Percentiles rank a stretch among this genome's conserved stretches.
phyloP scores from a whole-genome alignment of 495 filamentous ascomycete genomes.

The Penicillium maclennaniae region DNA sequence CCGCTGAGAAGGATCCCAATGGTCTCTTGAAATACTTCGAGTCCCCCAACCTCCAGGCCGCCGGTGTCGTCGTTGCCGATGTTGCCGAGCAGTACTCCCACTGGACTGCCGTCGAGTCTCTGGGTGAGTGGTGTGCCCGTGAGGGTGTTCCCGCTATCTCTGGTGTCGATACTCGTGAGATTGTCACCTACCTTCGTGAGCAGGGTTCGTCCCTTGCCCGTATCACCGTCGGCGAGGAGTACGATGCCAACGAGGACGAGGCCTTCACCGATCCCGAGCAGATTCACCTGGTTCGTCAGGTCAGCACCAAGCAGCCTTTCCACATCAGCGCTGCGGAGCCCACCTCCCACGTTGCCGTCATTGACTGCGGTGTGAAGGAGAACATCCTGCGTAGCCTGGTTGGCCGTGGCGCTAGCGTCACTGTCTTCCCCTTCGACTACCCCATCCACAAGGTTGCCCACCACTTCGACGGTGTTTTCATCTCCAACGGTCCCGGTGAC shows the following conservation, averaged over 20 bases:
- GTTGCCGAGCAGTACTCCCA: constrained; percentile 91
- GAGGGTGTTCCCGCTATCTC: constrained; percentile 96
- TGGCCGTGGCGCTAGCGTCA: constrained; percentile 79
- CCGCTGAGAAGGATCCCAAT: constrained; percentile 67
- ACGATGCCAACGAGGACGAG: constrained; percentile 97
- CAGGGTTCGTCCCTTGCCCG: constrained; percentile 92
- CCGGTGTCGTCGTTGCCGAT: constrained; percentile 92
- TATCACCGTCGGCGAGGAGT: constrained; percentile 95
- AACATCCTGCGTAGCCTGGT: constrained; percentile 96
- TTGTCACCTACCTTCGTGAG: constrained; percentile 93
- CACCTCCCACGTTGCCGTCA: constrained; percentile 83
- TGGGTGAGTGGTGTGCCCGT: constrained; percentile 90
- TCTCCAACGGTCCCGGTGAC: constrained; percentile 94
- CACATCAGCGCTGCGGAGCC: constrained; percentile 77
- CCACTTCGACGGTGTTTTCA: constrained; percentile 97
- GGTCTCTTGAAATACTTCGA: constrained; percentile 90
- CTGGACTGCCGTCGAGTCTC: constrained; percentile 94
- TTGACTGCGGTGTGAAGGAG: constrained; percentile 99
- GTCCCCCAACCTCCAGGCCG: constrained; percentile 93
- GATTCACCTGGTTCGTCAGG: constrained; percentile 91
- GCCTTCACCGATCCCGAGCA: constrained; percentile 90
- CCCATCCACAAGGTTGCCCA: constrained; percentile 96
- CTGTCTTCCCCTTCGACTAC: constrained; percentile 92
- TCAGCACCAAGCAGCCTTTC: constrained; percentile 97
- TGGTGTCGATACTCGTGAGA: constrained; percentile 92